Evolutionary conservation across 23 red algal genomes (phyloP), one percentile per base, ranked within the genome.

Genomic region (Gracilaria caudata): DNA sequence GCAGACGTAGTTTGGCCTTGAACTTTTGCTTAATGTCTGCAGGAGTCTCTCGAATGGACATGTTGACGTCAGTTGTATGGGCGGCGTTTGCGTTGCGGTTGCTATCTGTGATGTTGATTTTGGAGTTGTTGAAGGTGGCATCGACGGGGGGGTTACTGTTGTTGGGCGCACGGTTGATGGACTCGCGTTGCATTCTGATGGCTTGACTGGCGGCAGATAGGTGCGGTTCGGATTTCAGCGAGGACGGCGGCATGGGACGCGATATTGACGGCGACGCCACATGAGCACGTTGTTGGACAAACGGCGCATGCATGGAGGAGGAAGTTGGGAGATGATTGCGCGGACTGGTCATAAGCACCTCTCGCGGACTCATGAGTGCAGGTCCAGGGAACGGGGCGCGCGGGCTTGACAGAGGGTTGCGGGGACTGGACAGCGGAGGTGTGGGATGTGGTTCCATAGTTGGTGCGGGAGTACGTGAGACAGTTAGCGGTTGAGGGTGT

Each of bases 1-100:
- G 65, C 3, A 71, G 17, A 39, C 65, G 65, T 20, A 71, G 26
- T 6, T 71, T 71, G 65, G 34, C 65, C 65, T 71, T 71, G 65
- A 39, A 71, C 65, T 71, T 71, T 71, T 71, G 65, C 20, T 71
- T 71, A 20, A 71, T 36, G 34, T 41, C 65, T 41, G 65, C 65
- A 23, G 65, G 65, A 21, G 65, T 71, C 14, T 71, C 34, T 23
- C 37, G 65, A 3, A 41, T 39, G n/a, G 65, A 71, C 26, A 35
- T 1, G 60, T 8, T 11, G 1, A 65, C 13, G 23, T 16, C 13
- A 17, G 49, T 17, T 53, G 12, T 53, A 53, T 17, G 12, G 5
- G 10, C 29, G 23, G 26, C 24, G 23, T 65, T 19, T 2, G 10
- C 26, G 60, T 30, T 30, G 60, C 60, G 26, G 60, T 65, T 30